Base-by-base conservation (phyloP, 768 basidiomycete genomes). In the Leucocoprinus sp. region DNA sequence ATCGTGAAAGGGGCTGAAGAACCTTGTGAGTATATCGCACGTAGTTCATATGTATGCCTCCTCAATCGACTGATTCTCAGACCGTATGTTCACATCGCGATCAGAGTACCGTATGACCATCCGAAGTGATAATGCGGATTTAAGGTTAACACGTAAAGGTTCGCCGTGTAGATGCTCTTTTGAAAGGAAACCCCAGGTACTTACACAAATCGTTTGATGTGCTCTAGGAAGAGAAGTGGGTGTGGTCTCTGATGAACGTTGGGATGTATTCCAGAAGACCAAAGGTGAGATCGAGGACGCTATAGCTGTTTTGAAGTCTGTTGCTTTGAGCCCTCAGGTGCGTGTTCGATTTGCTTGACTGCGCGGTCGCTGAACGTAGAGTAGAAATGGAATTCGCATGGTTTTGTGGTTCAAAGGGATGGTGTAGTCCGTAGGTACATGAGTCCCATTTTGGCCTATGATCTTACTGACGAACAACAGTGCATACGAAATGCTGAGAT, bases 51-150 rank as follows among this genome's bases (percentile, higher is more conserved):
- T 12, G 5, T 12, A 15, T 18, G 12, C 21, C 4, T 52, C 29
- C 34, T 56, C 15, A 50, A 8, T n/a, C 4, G 17, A 26, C 22
- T 34, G 38, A 2, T 34, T 55, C 14, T n/a, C 14, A 92, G 89
- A 93, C 54, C 84, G 91, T 21, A 93, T 93, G 88, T 93, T 95
- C 61, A 93, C 92, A 0, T 85, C 86, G 12, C 74, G 92, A 28
- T 89, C 86, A 12, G 92, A 95, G 55, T 95, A 91, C 58, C 79
- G 92, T 18, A 82, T 95, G 78, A 82, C 82, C 0, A 74, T 93
- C 34, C 72, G 92, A 41, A 82, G 84, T 42, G 92, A 95, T 62
- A 95, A 95, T 52, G 92, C 92, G 2, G 92, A 95, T 63, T 38
- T 80, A 42, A 73, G 92, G 37, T 64, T 95, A 48, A 93, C 92